These are phyloP conservation scores for Phaeotremella fagi DNA, from an alignment of 768 basidiomycete species.

Conservation along the genomic window DNA sequence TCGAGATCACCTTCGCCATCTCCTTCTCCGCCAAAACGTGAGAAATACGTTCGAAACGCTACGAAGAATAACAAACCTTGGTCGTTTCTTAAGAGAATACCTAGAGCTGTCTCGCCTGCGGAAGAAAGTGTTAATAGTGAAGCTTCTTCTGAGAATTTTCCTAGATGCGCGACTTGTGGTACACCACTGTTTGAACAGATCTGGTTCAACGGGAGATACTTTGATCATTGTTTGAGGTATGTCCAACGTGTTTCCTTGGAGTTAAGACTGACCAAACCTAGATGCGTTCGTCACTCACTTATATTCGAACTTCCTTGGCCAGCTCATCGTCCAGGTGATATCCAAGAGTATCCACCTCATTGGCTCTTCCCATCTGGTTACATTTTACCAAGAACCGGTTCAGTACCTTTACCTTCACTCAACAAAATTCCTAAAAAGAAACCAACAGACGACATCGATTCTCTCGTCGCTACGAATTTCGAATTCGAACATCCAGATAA, in stretches of 20 bases:
- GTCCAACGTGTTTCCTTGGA: neutral
- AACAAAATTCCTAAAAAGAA: constrained; percentile 26
- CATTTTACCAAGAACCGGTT: constrained; percentile 24
- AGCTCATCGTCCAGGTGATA: constrained; percentile 27
- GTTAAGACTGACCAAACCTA: neutral
- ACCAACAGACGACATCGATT: too few species aligned
- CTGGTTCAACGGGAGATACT: constrained; percentile 34
- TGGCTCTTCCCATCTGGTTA: constrained; percentile 36
- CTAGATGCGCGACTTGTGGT: constrained; percentile 36
- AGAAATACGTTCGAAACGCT: constrained; percentile 14
- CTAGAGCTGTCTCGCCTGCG: neutral
- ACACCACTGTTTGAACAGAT: constrained; percentile 30
- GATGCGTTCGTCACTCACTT: constrained; percentile 37
- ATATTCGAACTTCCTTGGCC: constrained; percentile 41
- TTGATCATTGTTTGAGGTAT: constrained; percentile 39
- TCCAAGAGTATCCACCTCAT: constrained; percentile 38
- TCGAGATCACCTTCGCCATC: neutral
- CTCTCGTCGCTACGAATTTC: too few species aligned
- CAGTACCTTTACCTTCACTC: constrained; percentile 32
- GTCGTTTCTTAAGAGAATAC: constrained; percentile 17
- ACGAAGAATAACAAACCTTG: constrained; percentile 24
- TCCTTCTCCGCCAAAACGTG: constrained; percentile 3
- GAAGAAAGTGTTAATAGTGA: constrained; percentile 14
- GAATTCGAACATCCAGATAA: constrained; percentile 13
- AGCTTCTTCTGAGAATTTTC: constrained; percentile 28